Evolutionary conservation across 1,284 basidiomycete genomes (phyloP), one percentile per base, ranked within the genome.

Genomic region (Meripilus lineatus): DNA sequence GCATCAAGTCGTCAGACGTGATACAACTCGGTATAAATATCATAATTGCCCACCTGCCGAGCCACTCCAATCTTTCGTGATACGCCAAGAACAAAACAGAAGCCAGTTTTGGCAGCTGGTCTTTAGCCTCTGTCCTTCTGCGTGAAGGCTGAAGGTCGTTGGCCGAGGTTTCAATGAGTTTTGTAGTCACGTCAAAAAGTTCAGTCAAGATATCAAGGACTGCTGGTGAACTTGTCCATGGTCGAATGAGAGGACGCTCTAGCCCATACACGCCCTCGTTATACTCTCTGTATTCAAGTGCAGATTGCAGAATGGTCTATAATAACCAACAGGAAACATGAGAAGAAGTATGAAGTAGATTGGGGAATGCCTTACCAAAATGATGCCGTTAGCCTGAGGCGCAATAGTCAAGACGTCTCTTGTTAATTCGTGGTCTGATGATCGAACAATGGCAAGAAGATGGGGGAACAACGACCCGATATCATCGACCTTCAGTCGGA

Each of bases 221-320:
- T 1, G 67, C 63, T 5, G 77, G 70, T 52, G 73, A 72, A 59
- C 81, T 91, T 2, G 92, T 91, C 95, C 95, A 99, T 1, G 90
- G 80, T 52, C 86, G 79, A 45, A 78, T 72, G 69, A 84, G 79
- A 0, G 83, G 83, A 25, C 75, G 67, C 11, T 79, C 72, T 40
- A 97, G 71, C 21, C 88, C 89, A 60, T 98, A 99, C 5, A 85
- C 72, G 3, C 73, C 72, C 3, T 75, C 59, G 51, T 88, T 84
- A 50, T 84, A 79, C 38, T 79, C 74, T 25, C 93, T 79, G 58
- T 87, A 91, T 32, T 81, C 74, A 39, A 83, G 71, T 0, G 89
- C 84, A 3, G 89, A 81, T 51, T 77, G 75, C 37, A 89, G 71
- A 3, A 88, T 78, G 28, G 78, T 80, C 88, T 93, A 39, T 44